A percentile compares a stretch with the other conserved stretches of the same genome.
Evolutionary conservation across 176 grass and related monocot species (phyloP).

Genomic region (Olyra latifolia): DNA sequence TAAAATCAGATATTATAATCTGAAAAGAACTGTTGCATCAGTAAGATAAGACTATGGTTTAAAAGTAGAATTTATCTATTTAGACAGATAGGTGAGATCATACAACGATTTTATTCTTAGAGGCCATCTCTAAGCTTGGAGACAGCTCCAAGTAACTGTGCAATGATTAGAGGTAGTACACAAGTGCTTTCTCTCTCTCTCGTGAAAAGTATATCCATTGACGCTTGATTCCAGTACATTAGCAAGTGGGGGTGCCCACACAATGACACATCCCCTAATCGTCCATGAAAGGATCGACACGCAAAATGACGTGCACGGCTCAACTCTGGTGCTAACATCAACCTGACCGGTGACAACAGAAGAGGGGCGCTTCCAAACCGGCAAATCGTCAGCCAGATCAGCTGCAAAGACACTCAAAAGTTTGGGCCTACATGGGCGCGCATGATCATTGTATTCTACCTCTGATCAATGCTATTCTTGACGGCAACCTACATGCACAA

Average conservation of each 20-base stretch:
- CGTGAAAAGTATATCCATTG: too few relatives aligned
- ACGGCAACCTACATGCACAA: neutral
- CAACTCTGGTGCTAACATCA: neutral
- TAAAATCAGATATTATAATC: too few relatives aligned
- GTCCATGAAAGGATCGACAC: neutral
- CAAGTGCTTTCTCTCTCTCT: too few relatives aligned
- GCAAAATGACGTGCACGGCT: neutral
- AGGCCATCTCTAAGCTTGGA: too few relatives aligned
- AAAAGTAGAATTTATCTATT: too few relatives aligned
- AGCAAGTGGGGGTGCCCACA: neutral
- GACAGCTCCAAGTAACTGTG: too few relatives aligned
- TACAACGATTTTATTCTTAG: too few relatives aligned
- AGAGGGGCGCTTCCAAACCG: neutral
- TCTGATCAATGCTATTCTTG: neutral
- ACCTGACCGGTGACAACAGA: neutral
- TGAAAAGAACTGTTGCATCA: too few relatives aligned
- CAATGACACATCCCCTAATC: neutral
- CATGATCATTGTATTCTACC: neutral
- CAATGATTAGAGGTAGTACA: too few relatives aligned
- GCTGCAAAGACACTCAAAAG: neutral
- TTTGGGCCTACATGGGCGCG: neutral
- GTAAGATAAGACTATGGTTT: too few relatives aligned
- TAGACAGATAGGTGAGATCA: too few relatives aligned
- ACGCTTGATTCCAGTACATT: too few relatives aligned
- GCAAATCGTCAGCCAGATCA: neutral